Percentiles rank a stretch among this genome's conserved stretches.
Evolutionary conservation across 129 eudicot genomes (phyloP).

Genomic region (Daucus carota): DH1_v3.0 NC_030383.2:56337001-56337500

Average conservation of each 20-base stretch:
- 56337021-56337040: too few relatives aligned
- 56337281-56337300: constrained; percentile 16
- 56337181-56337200: too few relatives aligned
- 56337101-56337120: too few relatives aligned
- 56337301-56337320: background rate
- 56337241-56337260: constrained; percentile 30
- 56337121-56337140: too few relatives aligned
- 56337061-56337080: too few relatives aligned
- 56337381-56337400: background rate
- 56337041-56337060: too few relatives aligned
- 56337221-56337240: background rate
- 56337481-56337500: constrained; percentile 2
- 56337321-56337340: constrained; percentile 19
- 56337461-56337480: background rate
- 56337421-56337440: background rate
- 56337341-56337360: background rate
- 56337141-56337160: too few relatives aligned
- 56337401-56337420: background rate
- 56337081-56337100: too few relatives aligned
- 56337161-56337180: too few relatives aligned
- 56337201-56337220: background rate
- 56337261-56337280: constrained; percentile 22
- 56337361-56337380: background rate
- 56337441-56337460: constrained; percentile 6
- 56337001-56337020: too few relatives aligned